phyloP scores from a whole-genome alignment of 768 basidiomycete genomes.

The Erythrobasidium yunnanense region DNA sequence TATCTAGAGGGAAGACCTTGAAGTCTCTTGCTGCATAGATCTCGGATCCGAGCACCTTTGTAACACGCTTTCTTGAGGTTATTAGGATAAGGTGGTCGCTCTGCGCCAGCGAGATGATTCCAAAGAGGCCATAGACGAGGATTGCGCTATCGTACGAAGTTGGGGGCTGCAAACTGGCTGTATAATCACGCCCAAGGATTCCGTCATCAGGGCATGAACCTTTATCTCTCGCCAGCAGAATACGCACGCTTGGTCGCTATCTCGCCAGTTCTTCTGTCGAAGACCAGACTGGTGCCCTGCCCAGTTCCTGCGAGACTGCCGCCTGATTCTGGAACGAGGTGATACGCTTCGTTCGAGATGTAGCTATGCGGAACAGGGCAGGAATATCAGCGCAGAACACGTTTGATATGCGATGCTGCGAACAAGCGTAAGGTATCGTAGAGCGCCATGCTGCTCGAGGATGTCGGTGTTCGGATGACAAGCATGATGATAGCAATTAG shows the following conservation, averaged over 20 bases:
- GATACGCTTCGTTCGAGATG: constrained; percentile 29
- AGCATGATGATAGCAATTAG: too few relatives aligned
- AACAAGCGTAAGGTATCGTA: neutral
- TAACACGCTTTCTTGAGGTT: constrained; percentile 66
- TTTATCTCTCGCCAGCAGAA: neutral
- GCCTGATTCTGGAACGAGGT: constrained; percentile 31
- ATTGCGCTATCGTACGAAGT: constrained; percentile 42
- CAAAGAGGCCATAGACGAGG: constrained; percentile 47
- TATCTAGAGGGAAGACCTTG: constrained; percentile 75
- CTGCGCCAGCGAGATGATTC: constrained; percentile 46
- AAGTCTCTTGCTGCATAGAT: constrained; percentile 83
- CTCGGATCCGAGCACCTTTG: constrained; percentile 69
- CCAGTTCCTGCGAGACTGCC: neutral
- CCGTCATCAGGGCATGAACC: neutral
- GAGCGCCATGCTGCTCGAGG: too few relatives aligned
- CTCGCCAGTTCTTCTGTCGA: constrained; percentile 41
- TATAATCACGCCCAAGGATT: neutral
- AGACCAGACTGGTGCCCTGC: constrained; percentile 39
- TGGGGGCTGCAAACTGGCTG: constrained; percentile 36
- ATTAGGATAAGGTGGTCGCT: constrained; percentile 79
- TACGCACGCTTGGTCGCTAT: constrained; percentile 44
- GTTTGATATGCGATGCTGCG: neutral
- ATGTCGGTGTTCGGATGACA: too few relatives aligned
- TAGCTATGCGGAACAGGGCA: constrained; percentile 7
- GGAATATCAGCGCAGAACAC: neutral